phyloP scores from a whole-genome alignment of 2,329 filamentous ascomycete genomes.

The Calonectria pseudoturangicola region DNA sequence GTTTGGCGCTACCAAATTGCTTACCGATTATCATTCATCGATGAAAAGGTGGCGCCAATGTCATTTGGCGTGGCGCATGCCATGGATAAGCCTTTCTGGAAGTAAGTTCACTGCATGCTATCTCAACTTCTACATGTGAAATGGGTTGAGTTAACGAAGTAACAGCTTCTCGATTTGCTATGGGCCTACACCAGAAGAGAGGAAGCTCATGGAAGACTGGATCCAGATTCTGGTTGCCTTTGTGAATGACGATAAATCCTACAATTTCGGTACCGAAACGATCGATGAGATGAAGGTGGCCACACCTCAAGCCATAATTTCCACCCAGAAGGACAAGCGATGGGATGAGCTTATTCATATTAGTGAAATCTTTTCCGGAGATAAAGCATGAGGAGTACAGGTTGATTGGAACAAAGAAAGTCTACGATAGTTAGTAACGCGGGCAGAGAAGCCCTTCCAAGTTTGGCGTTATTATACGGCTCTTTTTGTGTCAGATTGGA shows the following conservation, averaged over 20 bases:
- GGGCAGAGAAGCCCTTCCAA: too few relatives aligned
- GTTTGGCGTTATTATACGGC: too few relatives aligned
- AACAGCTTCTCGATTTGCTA: constrained; percentile 62
- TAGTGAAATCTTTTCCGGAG: constrained; percentile 29
- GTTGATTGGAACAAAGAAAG: too few relatives aligned
- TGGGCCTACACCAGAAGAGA: constrained; percentile 60
- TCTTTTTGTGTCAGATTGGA: too few relatives aligned
- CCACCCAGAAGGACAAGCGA: constrained; percentile 58
- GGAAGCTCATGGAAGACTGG: constrained; percentile 61
- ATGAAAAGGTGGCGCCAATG: constrained; percentile 60
- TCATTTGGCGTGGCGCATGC: constrained; percentile 61
- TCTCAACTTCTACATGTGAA: background rate
- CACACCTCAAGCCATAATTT: constrained; percentile 58
- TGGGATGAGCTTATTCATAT: constrained; percentile 57
- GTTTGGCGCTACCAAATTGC: constrained; percentile 66
- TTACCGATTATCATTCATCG: constrained; percentile 65
- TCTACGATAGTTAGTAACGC: too few relatives aligned
- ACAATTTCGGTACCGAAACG: constrained; percentile 58
- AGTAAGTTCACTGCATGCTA: constrained; percentile 55
- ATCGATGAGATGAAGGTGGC: constrained; percentile 61
- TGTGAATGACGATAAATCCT: constrained; percentile 56
- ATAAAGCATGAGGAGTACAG: background rate
- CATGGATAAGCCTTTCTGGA: constrained; percentile 66
- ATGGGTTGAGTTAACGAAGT: fast-evolving
- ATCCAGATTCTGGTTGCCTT: constrained; percentile 61